Base-by-base conservation (phyloP, 345 rosid genomes). In the Syzygium oleosum region DNA sequence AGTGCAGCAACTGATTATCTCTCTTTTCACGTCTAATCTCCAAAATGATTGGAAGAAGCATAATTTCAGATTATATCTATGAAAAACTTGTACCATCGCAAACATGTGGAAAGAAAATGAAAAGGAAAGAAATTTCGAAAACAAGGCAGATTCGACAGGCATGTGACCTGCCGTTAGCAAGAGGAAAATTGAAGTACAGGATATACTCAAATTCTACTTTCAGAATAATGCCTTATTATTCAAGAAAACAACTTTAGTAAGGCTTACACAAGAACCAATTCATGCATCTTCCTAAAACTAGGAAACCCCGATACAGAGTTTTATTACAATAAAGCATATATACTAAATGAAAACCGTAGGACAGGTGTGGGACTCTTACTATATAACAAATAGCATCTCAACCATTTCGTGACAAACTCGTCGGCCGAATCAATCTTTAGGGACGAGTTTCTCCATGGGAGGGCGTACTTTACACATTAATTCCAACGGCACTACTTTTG, bases 341-440 rank as follows among this genome's bases (percentile, higher is more conserved):
- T 16, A 65, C 19, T 15, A 31, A 65, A 15, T 0, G 41, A 31
- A 7, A 65, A 65, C 11, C 22, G 34, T 10, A 65, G 4, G 22
- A 31, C 43, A 31, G 22, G 23, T 65, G 43, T 2, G 78, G 12
- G 22, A 65, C 22, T 65, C 78, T 7, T 15, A 31, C 3, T 15
- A 8, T 22, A 31, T 31, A 16, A 65, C 5, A 65, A 21, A 21
- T 19, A 54, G 25, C 25, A 21, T 54, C 58, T 17, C 58, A 19
- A 54, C 3, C 23, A 54, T 31, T 65, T 29, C 43, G 22, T 9
- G 78, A 65, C 19, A 34, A 31, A 65, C 78, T 65, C 16, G 41
- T 15, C 41, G 10, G 1, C 16, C 5, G 5, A 65, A 92, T 93
- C 93, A 93, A 10, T 41, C 90, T 23, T 92, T 94, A 27, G 89